phyloP scores from a whole-genome alignment of 2,329 filamentous ascomycete genomes.

The Aureobasidium melanogenum region DNA sequence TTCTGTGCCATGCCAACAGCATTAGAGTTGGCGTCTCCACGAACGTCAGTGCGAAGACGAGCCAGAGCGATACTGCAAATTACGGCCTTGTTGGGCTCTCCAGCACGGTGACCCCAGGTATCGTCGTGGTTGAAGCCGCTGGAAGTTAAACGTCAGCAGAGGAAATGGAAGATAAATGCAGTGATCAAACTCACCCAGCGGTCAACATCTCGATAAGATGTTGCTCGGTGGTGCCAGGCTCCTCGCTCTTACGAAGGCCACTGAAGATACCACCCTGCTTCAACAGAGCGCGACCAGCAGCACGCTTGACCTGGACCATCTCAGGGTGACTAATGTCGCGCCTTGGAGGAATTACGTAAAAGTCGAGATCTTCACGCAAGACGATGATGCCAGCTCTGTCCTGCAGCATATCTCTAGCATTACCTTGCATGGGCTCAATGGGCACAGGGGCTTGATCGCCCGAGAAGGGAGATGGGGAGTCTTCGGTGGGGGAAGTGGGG shows the following conservation, averaged over 20 bases:
- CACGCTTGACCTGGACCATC: constrained; percentile 94
- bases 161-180: background rate
- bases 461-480: constrained; percentile 39
- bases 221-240: constrained; percentile 92
- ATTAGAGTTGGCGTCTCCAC: constrained; percentile 55
- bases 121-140: constrained; percentile 97
- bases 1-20: constrained; percentile 98
- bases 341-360: constrained; percentile 87
- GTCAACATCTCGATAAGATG: constrained; percentile 99
- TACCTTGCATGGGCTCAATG: constrained; percentile 57
- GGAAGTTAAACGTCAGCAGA: background rate
- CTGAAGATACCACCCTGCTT: constrained; percentile 93
- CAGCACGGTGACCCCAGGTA: constrained; percentile 90
- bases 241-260: constrained; percentile 86
- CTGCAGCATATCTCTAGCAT: constrained; percentile 68
- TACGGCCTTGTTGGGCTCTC: constrained; percentile 95
- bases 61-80: constrained; percentile 94
- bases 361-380: constrained; percentile 89
- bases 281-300: constrained; percentile 76
- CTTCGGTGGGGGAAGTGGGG: constrained; percentile 53
- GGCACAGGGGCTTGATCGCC: constrained; percentile 41
- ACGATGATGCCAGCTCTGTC: constrained; percentile 94
- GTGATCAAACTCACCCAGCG: constrained; percentile 62
- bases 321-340: constrained; percentile 75
- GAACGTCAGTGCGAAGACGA: constrained; percentile 82